These are phyloP conservation scores for Rosa rugosa DNA, from an alignment of 306 rosid species.

Conservation along the genomic window DNA sequence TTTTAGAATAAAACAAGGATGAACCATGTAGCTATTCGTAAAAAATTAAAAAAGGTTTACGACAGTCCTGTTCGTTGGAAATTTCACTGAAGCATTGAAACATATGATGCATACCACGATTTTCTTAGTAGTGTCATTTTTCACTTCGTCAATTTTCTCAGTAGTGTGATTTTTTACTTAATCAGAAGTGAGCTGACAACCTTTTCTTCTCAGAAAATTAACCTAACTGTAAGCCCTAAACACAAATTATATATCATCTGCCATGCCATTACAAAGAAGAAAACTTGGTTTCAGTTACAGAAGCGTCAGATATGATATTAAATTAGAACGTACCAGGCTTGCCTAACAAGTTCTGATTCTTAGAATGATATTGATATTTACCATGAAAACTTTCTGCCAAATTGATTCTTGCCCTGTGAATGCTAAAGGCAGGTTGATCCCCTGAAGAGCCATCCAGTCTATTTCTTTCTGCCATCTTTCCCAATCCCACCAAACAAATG, in stretches of 20 bases:
- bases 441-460: slow-evolving; percentile 99
- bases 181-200: not conserved
- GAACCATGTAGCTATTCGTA: not conserved
- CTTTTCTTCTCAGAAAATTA: not conserved
- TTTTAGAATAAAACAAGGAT: not conserved
- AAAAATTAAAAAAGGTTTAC: no score
- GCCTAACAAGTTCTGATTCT: not conserved
- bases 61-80: not conserved
- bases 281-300: not conserved
- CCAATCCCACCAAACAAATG: slow-evolving; percentile 99
- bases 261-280: not conserved
- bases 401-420: slow-evolving; percentile 93
- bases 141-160: not conserved
- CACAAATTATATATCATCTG: not conserved
- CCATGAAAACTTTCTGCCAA: slow-evolving; percentile 89
- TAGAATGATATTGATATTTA: slow-evolving; percentile 13
- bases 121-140: not conserved
- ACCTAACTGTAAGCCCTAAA: not conserved
- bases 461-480: slow-evolving; percentile 96
- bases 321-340: not conserved
- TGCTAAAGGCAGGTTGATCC: slow-evolving; percentile 93
- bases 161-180: not conserved
- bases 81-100: not conserved
- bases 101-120: not conserved
- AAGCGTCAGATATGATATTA: not conserved